Evolutionary conservation across 768 basidiomycete species (phyloP).

Genomic region (Lactarius hatsudake): DNA sequence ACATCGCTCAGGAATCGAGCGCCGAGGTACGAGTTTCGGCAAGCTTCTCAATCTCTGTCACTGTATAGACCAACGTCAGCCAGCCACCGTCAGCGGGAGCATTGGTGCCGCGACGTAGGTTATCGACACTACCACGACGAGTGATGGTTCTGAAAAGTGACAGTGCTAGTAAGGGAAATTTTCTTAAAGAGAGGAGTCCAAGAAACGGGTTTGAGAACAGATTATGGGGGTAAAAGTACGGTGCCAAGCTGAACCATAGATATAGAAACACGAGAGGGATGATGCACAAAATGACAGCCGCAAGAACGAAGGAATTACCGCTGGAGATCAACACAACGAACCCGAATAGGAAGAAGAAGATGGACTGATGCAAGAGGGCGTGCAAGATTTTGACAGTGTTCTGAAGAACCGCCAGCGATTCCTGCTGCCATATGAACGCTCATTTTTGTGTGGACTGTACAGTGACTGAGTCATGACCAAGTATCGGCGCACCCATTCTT

Average conservation of each 20-base stretch:
- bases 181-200: neutral
- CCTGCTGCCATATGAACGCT: neutral
- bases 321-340: neutral
- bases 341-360: conserved; percentile 6
- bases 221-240: conserved; percentile 1
- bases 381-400: neutral
- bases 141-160: conserved; percentile 1
- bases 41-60: conserved; percentile 7
- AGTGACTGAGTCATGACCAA: neutral
- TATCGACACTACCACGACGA: neutral
- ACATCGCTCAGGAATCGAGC: conserved; percentile 7
- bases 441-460: neutral
- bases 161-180: neutral
- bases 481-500: conserved; percentile 4
- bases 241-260: conserved; percentile 6
- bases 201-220: conserved; percentile 14
- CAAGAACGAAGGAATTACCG: neutral
- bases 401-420: neutral
- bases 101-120: neutral
- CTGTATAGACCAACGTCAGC: neutral
- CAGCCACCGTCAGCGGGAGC: neutral
- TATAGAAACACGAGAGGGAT: neutral
- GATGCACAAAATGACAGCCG: neutral
- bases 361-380: conserved; percentile 3
- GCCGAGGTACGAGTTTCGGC: neutral